phyloP scores from a whole-genome alignment of 202 grass and related monocot genomes.

The Zizania palustris region DNA sequence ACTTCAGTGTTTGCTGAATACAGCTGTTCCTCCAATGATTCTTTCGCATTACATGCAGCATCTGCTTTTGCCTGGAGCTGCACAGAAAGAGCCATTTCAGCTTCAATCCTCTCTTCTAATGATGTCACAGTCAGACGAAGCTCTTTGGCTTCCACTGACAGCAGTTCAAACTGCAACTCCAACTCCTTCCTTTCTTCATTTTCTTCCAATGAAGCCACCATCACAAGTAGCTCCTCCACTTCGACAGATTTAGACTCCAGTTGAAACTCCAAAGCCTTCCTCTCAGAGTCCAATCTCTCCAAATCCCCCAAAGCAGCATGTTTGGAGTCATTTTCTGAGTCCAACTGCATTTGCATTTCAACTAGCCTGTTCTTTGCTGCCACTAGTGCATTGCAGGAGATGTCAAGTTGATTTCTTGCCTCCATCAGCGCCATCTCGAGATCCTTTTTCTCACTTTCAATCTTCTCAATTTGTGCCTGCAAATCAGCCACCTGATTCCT shows the following conservation, averaged over 20 bases:
- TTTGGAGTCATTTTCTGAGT: slow-evolving; percentile 61
- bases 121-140: slow-evolving; percentile 52
- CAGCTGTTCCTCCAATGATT: slow-evolving; percentile 40
- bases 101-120: slow-evolving; percentile 65
- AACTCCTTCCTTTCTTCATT: slow-evolving; percentile 63
- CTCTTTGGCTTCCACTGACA: slow-evolving; percentile 48
- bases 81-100: slow-evolving; percentile 53
- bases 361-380: slow-evolving; percentile 73
- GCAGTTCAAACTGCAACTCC: slow-evolving; percentile 55
- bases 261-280: slow-evolving; percentile 57
- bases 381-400: slow-evolving; percentile 57
- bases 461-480: slow-evolving; percentile 55
- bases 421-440: slow-evolving; percentile 59
- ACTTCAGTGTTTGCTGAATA: slow-evolving; percentile 43
- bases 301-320: slow-evolving; percentile 50
- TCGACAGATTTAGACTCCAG: slow-evolving; percentile 61
- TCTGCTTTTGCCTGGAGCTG: slow-evolving; percentile 56
- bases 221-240: slow-evolving; percentile 52
- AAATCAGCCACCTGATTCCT: slow-evolving; percentile 50
- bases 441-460: slow-evolving; percentile 66
- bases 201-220: slow-evolving; percentile 66
- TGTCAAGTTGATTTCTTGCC: slow-evolving; percentile 61
- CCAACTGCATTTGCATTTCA: slow-evolving; percentile 73
- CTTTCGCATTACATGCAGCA: slow-evolving; percentile 44
- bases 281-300: slow-evolving; percentile 56